Conservation (phyloP, 2,329 filamentous ascomycete species). For the Chalara sp. region DNA sequence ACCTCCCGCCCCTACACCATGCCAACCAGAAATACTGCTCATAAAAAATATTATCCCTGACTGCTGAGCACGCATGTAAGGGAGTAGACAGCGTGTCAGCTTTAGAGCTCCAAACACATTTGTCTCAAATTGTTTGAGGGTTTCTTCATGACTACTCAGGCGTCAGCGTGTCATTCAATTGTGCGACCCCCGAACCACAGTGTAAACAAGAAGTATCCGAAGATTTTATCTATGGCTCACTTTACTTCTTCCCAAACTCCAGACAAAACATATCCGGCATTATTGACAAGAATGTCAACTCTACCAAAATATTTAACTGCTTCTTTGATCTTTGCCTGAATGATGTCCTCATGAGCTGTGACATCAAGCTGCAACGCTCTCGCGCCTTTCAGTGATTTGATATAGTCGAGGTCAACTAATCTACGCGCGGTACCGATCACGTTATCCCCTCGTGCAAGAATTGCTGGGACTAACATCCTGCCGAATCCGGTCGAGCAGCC, state of each 20-base stretch:
- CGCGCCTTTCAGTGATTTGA: conserved; percentile 38
- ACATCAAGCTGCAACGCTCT: conserved; percentile 40
- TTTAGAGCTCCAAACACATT: conserved; percentile 48
- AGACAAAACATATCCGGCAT: conserved; percentile 23
- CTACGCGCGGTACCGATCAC: conserved; percentile 13
- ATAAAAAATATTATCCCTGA: conserved; percentile 28
- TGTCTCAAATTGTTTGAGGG: conserved; percentile 35
- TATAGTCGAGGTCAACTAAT: conserved; percentile 26
- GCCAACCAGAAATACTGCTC: conserved; percentile 8
- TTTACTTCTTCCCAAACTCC: conserved; percentile 22
- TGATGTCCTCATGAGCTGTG: conserved; percentile 29
- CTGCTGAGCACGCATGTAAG: conserved; percentile 35
- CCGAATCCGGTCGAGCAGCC: conserved; percentile 18
- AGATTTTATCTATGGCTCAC: conserved; percentile 8
- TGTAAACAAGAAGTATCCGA: no score
- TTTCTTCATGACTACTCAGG: conserved; percentile 5
- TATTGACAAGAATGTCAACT: conserved; percentile 30
- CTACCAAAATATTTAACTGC: conserved; percentile 21
- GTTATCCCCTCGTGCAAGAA: conserved; percentile 11
- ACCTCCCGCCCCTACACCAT: conserved; percentile 1
- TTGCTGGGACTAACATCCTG: conserved; percentile 5
- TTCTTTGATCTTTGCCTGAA: conserved; percentile 31
- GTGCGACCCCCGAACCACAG: background rate
- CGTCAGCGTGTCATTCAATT: background rate
- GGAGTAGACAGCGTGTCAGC: conserved; percentile 40